Conservation (phyloP, 2,329 filamentous ascomycete species). For the Aspergillus alliaceus region DNA sequence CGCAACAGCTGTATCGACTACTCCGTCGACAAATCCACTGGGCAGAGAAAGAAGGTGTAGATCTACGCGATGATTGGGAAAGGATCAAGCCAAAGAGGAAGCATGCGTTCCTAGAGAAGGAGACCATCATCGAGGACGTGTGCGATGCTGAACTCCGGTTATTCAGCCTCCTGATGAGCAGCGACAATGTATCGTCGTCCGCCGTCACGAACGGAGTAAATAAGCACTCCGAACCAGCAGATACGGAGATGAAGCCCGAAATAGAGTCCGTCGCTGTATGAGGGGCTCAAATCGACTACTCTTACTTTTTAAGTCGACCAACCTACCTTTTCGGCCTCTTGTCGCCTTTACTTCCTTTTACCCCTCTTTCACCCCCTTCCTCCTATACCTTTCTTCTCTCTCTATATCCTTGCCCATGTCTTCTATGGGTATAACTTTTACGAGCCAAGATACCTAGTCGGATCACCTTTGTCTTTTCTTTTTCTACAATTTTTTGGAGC, state of each 20-base stretch:
- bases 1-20: conserved; percentile 45
- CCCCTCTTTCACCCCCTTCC: not conserved
- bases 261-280: conserved; percentile 10
- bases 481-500: not conserved
- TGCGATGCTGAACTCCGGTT: conserved; percentile 42
- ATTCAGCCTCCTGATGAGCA: conserved; percentile 30
- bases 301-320: not conserved
- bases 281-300: not conserved
- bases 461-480: not conserved
- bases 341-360: not conserved
- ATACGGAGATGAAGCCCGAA: not conserved
- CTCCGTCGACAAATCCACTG: conserved; percentile 49
- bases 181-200: conserved; percentile 4
- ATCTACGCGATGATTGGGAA: conserved; percentile 43
- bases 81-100: conserved; percentile 38
- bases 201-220: conserved; percentile 20
- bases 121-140: conserved; percentile 44
- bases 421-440: not conserved
- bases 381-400: not conserved
- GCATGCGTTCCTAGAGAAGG: conserved; percentile 43
- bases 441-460: conserved; percentile 1
- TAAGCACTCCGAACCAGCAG: not conserved
- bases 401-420: not conserved
- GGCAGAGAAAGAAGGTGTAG: conserved; percentile 45
- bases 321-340: not conserved